phyloP scores from a whole-genome alignment of 306 rosid genomes.

The Begonia masoniana region DNA sequence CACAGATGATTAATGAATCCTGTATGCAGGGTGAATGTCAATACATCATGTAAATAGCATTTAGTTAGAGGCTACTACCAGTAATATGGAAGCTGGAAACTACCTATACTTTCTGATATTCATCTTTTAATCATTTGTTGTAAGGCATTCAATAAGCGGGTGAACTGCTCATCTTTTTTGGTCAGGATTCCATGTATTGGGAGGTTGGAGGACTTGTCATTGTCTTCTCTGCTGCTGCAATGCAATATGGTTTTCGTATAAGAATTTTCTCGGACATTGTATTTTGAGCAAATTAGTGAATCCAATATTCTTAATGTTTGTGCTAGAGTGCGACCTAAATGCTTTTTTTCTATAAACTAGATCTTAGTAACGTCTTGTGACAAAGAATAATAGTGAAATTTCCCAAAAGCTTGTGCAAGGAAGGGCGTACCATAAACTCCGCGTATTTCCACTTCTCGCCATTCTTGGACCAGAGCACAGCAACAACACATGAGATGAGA shows the following conservation, averaged over 20 bases:
- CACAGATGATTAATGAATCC: too few species aligned
- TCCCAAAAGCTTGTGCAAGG: neutral
- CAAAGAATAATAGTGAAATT: neutral
- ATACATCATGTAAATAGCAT: too few species aligned
- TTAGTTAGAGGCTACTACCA: too few species aligned
- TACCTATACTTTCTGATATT: too few species aligned
- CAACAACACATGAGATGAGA: conserved; percentile 97
- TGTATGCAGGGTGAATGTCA: too few species aligned
- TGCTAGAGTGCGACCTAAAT: neutral
- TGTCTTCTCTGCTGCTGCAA: conserved; percentile 49
- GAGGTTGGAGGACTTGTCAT: conserved; percentile 51
- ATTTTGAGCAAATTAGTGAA: neutral
- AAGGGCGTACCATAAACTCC: conserved; percentile 46
- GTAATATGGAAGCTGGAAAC: too few species aligned
- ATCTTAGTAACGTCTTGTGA: neutral
- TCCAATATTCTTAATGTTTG: neutral
- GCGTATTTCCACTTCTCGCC: conserved; percentile 99
- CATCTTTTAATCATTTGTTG: neutral
- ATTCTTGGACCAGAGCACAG: conserved; percentile 99
- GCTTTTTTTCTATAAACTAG: neutral
- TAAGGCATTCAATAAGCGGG: neutral
- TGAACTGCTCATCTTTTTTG: neutral
- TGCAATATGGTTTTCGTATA: conserved; percentile 25
- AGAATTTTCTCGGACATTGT: conserved; percentile 2
- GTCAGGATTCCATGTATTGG: conserved; percentile 56